These are phyloP conservation scores for Xylaria sp. DNA, from an alignment of 2,329 filamentous ascomycete genomes.

Conservation along the genomic window DNA sequence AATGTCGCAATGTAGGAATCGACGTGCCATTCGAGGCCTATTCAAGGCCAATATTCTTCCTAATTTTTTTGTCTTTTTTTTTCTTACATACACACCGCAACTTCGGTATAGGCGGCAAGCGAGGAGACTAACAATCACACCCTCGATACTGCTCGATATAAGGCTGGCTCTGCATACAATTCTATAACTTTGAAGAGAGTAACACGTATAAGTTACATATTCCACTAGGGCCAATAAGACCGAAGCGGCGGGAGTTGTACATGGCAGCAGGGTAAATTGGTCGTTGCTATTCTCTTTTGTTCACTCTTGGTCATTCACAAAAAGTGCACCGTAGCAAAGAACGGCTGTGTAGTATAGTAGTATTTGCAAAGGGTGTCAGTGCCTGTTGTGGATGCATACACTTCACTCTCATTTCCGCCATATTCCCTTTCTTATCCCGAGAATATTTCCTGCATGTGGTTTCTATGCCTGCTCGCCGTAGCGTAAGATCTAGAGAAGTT, in stretches of 20 bases:
- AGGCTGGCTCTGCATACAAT: conserved; percentile 29
- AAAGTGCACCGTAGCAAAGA: background rate
- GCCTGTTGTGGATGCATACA: background rate
- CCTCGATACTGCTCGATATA: conserved; percentile 8
- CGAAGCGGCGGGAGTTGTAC: background rate
- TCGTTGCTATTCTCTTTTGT: background rate
- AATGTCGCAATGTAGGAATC: conserved; percentile 11
- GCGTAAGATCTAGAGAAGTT: background rate
- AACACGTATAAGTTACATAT: background rate
- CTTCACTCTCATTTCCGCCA: background rate
- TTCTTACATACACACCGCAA: conserved; percentile 33
- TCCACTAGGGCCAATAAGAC: background rate
- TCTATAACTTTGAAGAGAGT: no score
- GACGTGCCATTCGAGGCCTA: conserved; percentile 14
- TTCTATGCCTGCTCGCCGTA: background rate
- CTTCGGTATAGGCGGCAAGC: conserved; percentile 23
- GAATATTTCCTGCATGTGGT: background rate
- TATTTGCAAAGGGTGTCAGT: background rate
- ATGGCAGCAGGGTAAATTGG: background rate
- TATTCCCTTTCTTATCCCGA: background rate
- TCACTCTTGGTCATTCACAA: background rate
- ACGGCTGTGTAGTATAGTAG: background rate
- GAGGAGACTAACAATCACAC: conserved; percentile 10
- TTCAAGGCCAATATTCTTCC: conserved; percentile 10
- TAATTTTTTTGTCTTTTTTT: background rate